Conservation (phyloP, 2,329 filamentous ascomycete species). For the Fulvia fulva region DNA sequence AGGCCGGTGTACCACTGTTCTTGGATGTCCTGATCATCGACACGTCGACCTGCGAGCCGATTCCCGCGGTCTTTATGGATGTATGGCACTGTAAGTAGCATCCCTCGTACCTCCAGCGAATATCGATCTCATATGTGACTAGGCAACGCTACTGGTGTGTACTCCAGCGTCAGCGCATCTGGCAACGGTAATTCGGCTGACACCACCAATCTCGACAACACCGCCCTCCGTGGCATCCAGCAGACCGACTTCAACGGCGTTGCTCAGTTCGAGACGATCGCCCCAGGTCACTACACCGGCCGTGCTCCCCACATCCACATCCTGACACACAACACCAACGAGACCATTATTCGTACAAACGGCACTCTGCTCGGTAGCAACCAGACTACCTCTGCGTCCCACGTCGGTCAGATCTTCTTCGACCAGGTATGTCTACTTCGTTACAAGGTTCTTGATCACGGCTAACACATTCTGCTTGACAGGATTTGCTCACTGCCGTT, state of each 20-base stretch:
- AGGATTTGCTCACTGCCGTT: slow-evolving; percentile 50
- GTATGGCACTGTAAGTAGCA: slow-evolving; percentile 34
- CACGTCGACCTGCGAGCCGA: slow-evolving; percentile 40
- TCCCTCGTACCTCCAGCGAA: not conserved
- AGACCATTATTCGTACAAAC: slow-evolving; percentile 38
- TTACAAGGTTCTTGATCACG: no score
- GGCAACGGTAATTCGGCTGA: slow-evolving; percentile 35
- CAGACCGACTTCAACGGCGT: slow-evolving; percentile 40
- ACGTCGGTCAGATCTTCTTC: slow-evolving; percentile 63
- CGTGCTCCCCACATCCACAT: slow-evolving; percentile 43
- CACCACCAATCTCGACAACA: slow-evolving; percentile 34
- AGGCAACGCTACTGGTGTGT: slow-evolving; percentile 44
- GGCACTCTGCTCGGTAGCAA: slow-evolving; percentile 45
- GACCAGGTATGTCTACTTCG: slow-evolving; percentile 42
- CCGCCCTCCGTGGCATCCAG: slow-evolving; percentile 42
- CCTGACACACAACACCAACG: slow-evolving; percentile 36
- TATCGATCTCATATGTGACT: slow-evolving; percentile 27
- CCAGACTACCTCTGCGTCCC: slow-evolving; percentile 42
- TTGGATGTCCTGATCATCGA: slow-evolving; percentile 46
- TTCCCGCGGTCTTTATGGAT: slow-evolving; percentile 43
- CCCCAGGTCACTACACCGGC: slow-evolving; percentile 44
- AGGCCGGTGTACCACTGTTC: slow-evolving; percentile 40
- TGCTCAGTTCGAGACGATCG: slow-evolving; percentile 41
- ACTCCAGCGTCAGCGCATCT: slow-evolving; percentile 35
- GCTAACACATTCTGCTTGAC: no score